Base-by-base conservation (phyloP, 2,329 filamentous ascomycete species). In the Claviceps purpurea region DNA sequence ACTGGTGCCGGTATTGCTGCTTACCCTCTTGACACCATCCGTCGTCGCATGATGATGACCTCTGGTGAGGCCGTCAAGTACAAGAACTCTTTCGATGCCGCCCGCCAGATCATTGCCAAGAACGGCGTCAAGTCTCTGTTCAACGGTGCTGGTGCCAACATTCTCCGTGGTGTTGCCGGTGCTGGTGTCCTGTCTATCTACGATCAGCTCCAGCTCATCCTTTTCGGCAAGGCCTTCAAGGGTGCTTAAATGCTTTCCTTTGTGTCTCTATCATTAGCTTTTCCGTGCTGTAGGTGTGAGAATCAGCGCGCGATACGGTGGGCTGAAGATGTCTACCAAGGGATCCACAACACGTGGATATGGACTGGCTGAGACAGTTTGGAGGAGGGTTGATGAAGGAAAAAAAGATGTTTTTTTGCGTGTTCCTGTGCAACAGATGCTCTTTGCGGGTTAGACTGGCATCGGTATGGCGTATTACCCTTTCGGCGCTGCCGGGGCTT, bases 21-120 rank as follows among this genome's bases (percentile, higher is more conserved):
- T 70, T 98, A 98, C 83, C 93, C 93, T 79, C 89, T 98, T 72
- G 93, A 98, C 78, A 98, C 93, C 71, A 89, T 98, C 81, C 93
- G 93, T 84, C 90, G 93, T 84, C 93, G 93, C 80, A 98, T 98
- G 93, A 98, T 98, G 93, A 98, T 98, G 93, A 98, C 93, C 68
- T 84, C 79, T 61, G 81, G 81, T 76, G 79, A 94, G 88, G 93
- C 93, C 81, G 93, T 98, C 84, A 98, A 98, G 88, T 98, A 98
- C 89, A 89, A 86, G 75, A 87, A 84, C 73, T 95, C 93, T 64
- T 67, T 97, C 67, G 93, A 98, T 77, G 93, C 93, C 71, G 90
- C 84, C 76, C 81, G 81, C 76, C 89, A 97, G 85, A 98, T 98
- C 71, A 74, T 97, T 69, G 90, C 90, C 79, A 88, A 87, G 78